A percentile compares a stretch with the other conserved stretches of the same genome.
Evolutionary conservation across 306 rosid genomes (phyloP).

Genomic region (Cajanus cajan): DNA sequence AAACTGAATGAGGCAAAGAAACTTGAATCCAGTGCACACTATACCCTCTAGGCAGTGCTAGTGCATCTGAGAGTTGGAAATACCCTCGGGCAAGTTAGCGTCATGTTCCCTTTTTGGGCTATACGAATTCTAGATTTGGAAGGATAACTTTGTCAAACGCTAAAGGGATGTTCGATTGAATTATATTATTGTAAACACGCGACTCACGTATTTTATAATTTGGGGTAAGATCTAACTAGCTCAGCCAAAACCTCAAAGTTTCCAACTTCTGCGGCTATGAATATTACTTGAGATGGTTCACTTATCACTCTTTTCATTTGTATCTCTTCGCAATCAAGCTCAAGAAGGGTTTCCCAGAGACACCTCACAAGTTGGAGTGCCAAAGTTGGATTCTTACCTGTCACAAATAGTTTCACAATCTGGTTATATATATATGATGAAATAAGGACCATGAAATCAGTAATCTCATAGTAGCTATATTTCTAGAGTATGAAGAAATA

Average conservation of each 20-base stretch:
- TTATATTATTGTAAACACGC: slow-evolving; percentile 7
- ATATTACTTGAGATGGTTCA: background rate
- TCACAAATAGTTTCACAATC: background rate
- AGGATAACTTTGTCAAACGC: slow-evolving; percentile 13
- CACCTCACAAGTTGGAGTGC: background rate
- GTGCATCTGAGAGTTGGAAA: slow-evolving; percentile 39
- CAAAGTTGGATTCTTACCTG: background rate
- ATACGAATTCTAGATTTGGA: slow-evolving; percentile 7
- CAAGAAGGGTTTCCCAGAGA: background rate
- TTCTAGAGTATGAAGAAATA: background rate
- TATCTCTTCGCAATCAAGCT: background rate
- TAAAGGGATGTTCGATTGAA: slow-evolving; percentile 23
- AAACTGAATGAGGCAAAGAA: slow-evolving; percentile 94
- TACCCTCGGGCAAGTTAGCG: slow-evolving; percentile 23
- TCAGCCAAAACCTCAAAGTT: slow-evolving; percentile 3
- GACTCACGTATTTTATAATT: slow-evolving; percentile 13
- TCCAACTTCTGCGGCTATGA: slow-evolving; percentile 15
- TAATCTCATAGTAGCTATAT: background rate
- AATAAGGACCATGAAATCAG: background rate
- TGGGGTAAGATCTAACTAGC: slow-evolving; percentile 17
- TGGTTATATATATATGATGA: background rate
- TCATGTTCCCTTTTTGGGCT: slow-evolving; percentile 16
- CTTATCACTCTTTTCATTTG: background rate
- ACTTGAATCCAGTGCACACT: slow-evolving; percentile 88
- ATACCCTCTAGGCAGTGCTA: slow-evolving; percentile 60